A percentile compares a stretch with the other conserved stretches of the same genome.
These are phyloP conservation scores for Halteria grandinella DNA, from an alignment of 73 alveolate genomes.

Conservation along the genomic window DNA sequence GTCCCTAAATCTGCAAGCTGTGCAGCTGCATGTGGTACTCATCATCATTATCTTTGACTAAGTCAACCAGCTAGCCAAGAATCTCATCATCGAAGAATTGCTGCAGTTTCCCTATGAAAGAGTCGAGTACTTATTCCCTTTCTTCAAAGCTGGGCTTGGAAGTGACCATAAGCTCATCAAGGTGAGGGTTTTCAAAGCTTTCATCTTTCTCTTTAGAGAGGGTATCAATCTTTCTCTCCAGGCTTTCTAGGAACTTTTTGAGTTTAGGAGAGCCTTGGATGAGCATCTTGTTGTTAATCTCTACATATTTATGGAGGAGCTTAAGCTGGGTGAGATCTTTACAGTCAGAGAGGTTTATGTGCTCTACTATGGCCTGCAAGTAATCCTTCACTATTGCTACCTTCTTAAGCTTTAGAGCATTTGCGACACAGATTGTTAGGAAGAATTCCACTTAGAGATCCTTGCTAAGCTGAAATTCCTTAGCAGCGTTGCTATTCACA, in stretches of 20 bases:
- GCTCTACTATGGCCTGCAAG: not conserved
- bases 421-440: not conserved
- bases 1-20: not conserved
- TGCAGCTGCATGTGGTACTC: conserved; percentile 11
- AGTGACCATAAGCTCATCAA: too few species aligned
- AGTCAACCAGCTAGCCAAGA: conserved; percentile 14
- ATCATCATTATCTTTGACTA: conserved; percentile 41
- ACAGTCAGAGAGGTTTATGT: not conserved
- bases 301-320: not conserved
- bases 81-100: conserved; percentile 10
- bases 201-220: not conserved
- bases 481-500: conserved; percentile 43
- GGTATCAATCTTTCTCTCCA: not conserved
- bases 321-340: not conserved
- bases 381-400: conserved; percentile 39
- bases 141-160: too few species aligned
- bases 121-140: too few species aligned
- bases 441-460: conserved; percentile 24
- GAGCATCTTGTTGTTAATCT: conserved; percentile 20
- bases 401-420: conserved; percentile 2
- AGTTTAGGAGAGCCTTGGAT: conserved; percentile 5
- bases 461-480: conserved; percentile 13
- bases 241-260: not conserved
- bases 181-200: not conserved
- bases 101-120: conserved; percentile 1